Base-by-base conservation (phyloP, 495 filamentous ascomycete species). In the Podospora didyma region DNA sequence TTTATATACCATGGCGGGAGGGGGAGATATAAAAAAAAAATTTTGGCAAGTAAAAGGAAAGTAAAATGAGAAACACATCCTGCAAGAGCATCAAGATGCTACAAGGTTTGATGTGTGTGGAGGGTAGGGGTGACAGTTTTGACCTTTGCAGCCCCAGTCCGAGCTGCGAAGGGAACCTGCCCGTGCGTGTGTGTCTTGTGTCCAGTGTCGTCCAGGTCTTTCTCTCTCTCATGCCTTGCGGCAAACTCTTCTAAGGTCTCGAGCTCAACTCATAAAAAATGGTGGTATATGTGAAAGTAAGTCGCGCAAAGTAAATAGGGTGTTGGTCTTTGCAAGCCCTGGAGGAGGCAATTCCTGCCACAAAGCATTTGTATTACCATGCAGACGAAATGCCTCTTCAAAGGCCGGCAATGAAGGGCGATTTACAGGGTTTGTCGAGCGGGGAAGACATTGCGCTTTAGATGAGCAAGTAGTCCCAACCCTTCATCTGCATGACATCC, bases 391-490 rank as follows among this genome's bases (percentile, higher is more conserved):
- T 57, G 37, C 60, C 61, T 61, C 65, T 68, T 59, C 65, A 65
- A 65, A 46, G 64, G 63, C 69, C 72, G 60, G 72, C 69, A 22
- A 37, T 71, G 69, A 59, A 72, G 57, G 62, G 46, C 47, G 45
- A 52, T 62, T 49, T 10, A 6, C 11, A 16, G 59, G 49, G 50
- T 24, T 24, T 34, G 47, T 49, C 16, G 14, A 10, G 19, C 24
- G 17, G n/a, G 20, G 4, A 22, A 23, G 17, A n/a, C n/a, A 21
- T 20, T 48, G 49, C 24, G 17, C 4, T 45, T 19, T 79, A 96
- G 67, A 97, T 91, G 70, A 98, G 80, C 67, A 98, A 77, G 77
- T 89, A 93, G 67, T 93, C 88, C 92, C 90, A 96, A 62, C 85
- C 85, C 73, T 93, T 93, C 69, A 86, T 85, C 74, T 82, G 82